A percentile compares a stretch with the other conserved stretches of the same genome.
These are phyloP conservation scores for Paraphaeosphaeria minitans DNA, from an alignment of 2,329 filamentous ascomycete genomes.

Conservation along the genomic window DNA sequence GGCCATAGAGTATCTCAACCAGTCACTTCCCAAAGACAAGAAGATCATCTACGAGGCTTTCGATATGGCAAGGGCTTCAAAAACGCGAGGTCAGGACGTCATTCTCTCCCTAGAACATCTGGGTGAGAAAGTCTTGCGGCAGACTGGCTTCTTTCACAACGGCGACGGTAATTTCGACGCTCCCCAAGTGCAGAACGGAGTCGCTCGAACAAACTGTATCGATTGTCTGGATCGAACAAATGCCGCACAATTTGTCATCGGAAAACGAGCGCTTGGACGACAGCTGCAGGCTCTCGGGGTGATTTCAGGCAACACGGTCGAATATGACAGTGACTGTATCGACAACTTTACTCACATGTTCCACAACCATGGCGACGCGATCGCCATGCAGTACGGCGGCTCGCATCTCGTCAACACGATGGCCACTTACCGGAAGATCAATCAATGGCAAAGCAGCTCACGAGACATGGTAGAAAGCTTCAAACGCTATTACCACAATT, in stretches of 20 bases:
- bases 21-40: conserved; percentile 81
- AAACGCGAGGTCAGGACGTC: conserved; percentile 88
- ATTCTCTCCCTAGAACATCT: conserved; percentile 90
- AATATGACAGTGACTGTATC: conserved; percentile 94
- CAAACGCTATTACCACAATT: conserved; percentile 99
- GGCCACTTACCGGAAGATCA: conserved; percentile 98
- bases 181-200: conserved; percentile 81
- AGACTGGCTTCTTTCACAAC: conserved; percentile 94
- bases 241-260: conserved; percentile 96
- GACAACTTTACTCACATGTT: conserved; percentile 99
- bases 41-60: conserved; percentile 94
- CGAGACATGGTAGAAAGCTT: conserved; percentile 99
- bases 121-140: conserved; percentile 81
- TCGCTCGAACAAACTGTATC: conserved; percentile 96
- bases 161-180: conserved; percentile 72
- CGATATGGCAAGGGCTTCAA: conserved; percentile 97
- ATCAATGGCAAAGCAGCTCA: conserved; percentile 97
- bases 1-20: conserved; percentile 89
- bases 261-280: conserved; percentile 88
- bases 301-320: conserved; percentile 75
- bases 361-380: conserved; percentile 93
- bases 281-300: conserved; percentile 92
- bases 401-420: conserved; percentile 98
- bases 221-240: conserved; percentile 97
- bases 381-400: conserved; percentile 95